Base-by-base conservation (phyloP, 306 rosid genomes). In the Crataegus laevigata region DNA sequence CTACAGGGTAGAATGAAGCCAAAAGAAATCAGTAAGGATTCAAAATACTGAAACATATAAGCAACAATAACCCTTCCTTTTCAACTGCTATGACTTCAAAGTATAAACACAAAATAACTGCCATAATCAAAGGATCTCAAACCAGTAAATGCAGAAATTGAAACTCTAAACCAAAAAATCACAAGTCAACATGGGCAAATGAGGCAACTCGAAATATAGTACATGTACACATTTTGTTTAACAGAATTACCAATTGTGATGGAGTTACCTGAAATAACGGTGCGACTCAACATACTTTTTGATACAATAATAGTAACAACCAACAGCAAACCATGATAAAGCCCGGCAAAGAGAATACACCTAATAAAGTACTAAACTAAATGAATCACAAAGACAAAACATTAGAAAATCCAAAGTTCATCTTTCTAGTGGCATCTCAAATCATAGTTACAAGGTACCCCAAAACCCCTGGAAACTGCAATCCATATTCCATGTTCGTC, bases 301-400 rank as follows among this genome's bases (percentile, higher is more conserved):
- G 69, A 94, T 94, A 79, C 96, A 94, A 67, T 88, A 94, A 81
- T 94, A 94, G 84, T 94, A 94, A 87, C 99, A 94, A 71, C 97
- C 99, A 76, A 94, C 99, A 67, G 97, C 96, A 85, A 92, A 94
- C 99, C 99, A 94, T 50, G 99, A 90, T 69, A 90, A 90, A 64
- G 97, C 96, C 92, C 99, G 89, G 83, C 77, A 80, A 72, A 22
- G 52, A 78, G 30, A 80, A 68, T 18, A 77, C 12, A n/a, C 70
- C 26, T 14, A 54, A 82, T 69, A 57, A 34, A 73, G 47, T 43
- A 77, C 54, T 32, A 68, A 62, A 30, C 32, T 24, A 52, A 76
- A 45, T 34, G 38, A 55, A 75, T 15, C 21, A 43, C 51, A 77
- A 58, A 15, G 14, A 36, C 47, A 21, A 54, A 59, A 32, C 55